Evolutionary conservation across 371 early-diverging fungal genomes (phyloP).

Genomic region (Saksenaea vasiformis): DNA sequence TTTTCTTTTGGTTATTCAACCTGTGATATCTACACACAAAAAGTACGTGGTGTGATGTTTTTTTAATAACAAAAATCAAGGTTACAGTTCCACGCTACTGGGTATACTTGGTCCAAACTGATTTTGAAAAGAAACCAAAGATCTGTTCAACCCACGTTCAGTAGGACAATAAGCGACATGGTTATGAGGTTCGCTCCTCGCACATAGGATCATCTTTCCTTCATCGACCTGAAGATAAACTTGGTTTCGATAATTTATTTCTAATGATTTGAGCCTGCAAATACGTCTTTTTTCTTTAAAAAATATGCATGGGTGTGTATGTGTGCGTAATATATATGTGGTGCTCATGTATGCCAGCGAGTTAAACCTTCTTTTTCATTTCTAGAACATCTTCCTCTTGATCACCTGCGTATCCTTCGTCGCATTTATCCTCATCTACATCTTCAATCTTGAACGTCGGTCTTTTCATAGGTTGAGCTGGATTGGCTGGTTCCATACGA

Average conservation of each 20-base stretch:
- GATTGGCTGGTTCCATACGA: conserved; percentile 18
- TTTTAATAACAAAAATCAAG: too few relatives aligned
- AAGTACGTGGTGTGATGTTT: too few relatives aligned
- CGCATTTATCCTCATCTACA: conserved; percentile 19
- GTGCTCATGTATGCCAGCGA: neutral
- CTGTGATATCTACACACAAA: too few relatives aligned
- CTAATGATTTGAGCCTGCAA: conserved; percentile 1
- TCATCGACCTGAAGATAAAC: too few relatives aligned
- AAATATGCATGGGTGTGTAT: conserved; percentile 1
- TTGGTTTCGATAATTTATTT: neutral
- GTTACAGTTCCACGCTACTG: too few relatives aligned
- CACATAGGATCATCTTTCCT: too few relatives aligned
- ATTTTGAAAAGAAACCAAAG: too few relatives aligned
- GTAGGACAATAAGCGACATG: too few relatives aligned
- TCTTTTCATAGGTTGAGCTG: conserved; percentile 7
- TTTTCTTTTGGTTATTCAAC: too few relatives aligned
- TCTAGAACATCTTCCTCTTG: conserved; percentile 24
- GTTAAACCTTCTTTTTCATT: conserved; percentile 7
- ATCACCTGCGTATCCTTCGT: conserved; percentile 29
- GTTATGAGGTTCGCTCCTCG: too few relatives aligned
- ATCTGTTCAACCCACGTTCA: too few relatives aligned
- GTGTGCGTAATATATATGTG: neutral
- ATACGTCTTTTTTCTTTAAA: neutral
- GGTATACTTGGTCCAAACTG: too few relatives aligned
- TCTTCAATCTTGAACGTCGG: conserved; percentile 23